Base-by-base conservation (phyloP, 805 yeast genomes). In the Wickerhamomyces ciferrii region DNA sequence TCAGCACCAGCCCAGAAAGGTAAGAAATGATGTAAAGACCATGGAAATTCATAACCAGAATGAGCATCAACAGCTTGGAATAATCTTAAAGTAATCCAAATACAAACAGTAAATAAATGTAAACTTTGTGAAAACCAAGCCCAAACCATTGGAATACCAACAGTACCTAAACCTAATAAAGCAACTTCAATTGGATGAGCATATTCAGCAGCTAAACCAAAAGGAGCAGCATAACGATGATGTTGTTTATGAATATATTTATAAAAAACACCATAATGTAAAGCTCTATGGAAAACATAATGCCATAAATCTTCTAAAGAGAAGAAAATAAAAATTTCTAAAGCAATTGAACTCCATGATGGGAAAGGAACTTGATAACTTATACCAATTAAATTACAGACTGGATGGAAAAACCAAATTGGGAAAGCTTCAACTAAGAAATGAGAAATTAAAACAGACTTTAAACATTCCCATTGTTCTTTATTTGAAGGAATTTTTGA, bases 1-100 rank as follows among this genome's bases (percentile, higher is more conserved):
- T 87, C 97, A 20, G 97, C 97, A 54, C 98, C 98, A 4, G 97
- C 96, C 97, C 98, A 91, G 70, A 94, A 79, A 42, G 97, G 97
- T 50, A 92, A 65, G 69, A 92, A 81, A 64, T 90, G 89, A 70
- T 89, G 94, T 62, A 92, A 75, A 5, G 97, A 88, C 88, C 95
- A 83, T 52, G 99, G 98, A 81, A 92, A 92, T 65, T 92, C 98
- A 69, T 92, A 94, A 48, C 98, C 99, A 13, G 97, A 90, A 68
- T 92, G 99, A 23, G 97, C 85, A 66, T 92, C 99, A 48, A 92
- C 92, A 24, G 99, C 99, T 75, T 92, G 99, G 74, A 86, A 83
- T 57, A 92, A 78, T 68, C 98, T 81, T 58, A 88, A 69, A 9
- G 87, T 75, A 60, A 92, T 85, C 98, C 98, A 92, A 47, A 81